Conservation (phyloP, 306 rosid species). For the Malus orientalis region DNA sequence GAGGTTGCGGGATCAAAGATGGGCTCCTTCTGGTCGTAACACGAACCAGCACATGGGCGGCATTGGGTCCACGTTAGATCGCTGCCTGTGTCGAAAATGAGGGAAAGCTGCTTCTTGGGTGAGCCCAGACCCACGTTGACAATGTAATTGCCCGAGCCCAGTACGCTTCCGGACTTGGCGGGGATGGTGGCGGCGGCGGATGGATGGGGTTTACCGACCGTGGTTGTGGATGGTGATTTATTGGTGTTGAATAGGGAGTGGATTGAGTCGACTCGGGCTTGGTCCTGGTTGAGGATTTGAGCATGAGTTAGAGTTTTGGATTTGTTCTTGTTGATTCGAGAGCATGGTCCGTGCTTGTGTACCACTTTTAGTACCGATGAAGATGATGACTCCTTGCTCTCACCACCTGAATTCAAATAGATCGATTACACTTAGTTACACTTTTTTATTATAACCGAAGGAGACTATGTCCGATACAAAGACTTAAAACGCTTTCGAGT, state of each 20-base stretch:
- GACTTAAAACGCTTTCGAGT: no score
- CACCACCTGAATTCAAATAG: not conserved
- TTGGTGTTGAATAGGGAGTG: not conserved
- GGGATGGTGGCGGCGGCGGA: constrained; percentile 27
- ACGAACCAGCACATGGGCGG: constrained; percentile 37
- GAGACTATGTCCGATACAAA: not conserved
- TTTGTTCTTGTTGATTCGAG: not conserved
- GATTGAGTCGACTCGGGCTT: constrained; percentile 19
- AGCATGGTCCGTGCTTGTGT: constrained; percentile 37
- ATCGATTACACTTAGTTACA: not conserved
- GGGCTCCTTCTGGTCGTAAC: constrained; percentile 48
- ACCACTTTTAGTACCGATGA: constrained; percentile 6
- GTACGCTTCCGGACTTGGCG: constrained; percentile 35
- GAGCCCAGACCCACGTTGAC: constrained; percentile 60
- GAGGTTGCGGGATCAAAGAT: constrained; percentile 42
- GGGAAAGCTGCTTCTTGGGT: constrained; percentile 44
- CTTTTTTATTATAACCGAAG: not conserved
- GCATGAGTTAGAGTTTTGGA: not conserved
- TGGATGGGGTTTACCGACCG: not conserved
- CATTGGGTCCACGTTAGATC: constrained; percentile 84
- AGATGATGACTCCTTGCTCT: not conserved
- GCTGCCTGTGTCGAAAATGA: constrained; percentile 62
- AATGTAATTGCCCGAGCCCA: constrained; percentile 53
- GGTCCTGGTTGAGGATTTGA: constrained; percentile 14
- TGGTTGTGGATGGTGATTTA: not conserved